These are phyloP conservation scores for Fagopyrum tataricum DNA, from an alignment of 148 eudicot species.

Conservation along the genomic window DNA sequence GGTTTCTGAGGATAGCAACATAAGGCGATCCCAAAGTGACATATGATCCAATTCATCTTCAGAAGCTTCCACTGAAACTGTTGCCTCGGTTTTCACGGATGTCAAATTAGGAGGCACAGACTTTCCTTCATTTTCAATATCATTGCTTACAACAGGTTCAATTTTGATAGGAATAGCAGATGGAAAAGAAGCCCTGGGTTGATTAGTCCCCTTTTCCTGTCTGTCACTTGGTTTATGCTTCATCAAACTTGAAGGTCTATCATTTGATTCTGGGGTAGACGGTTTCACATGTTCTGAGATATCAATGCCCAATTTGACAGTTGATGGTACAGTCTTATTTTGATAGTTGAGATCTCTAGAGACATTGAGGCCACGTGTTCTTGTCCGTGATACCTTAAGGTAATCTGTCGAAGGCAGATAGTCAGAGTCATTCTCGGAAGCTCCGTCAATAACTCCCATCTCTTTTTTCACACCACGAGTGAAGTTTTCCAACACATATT, in stretches of 20 bases:
- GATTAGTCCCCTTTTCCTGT: not conserved
- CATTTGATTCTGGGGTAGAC: not conserved
- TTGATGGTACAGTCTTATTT: constrained; percentile 8
- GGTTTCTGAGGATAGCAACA: constrained; percentile 38
- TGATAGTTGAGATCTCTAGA: constrained; percentile 9
- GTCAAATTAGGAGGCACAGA: constrained; percentile 9
- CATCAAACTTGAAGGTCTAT: constrained; percentile 6
- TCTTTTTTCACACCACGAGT: constrained; percentile 32
- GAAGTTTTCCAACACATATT: constrained; percentile 16
- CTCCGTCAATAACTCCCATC: constrained; percentile 24
- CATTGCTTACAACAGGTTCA: not conserved
- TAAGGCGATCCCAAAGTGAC: constrained; percentile 59
- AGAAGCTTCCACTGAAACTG: constrained; percentile 20
- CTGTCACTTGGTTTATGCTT: not conserved
- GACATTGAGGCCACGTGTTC: constrained; percentile 9
- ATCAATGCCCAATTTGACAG: not conserved
- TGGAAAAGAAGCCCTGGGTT: not conserved
- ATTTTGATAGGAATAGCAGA: not conserved
- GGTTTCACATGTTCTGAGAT: not conserved
- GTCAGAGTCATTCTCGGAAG: constrained; percentile 44
- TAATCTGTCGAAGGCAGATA: constrained; percentile 55
- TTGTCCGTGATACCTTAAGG: constrained; percentile 39
- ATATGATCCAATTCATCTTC: constrained; percentile 71
- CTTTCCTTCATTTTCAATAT: not conserved
- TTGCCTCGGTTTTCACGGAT: constrained; percentile 39